Evolutionary conservation across 805 yeast species (phyloP), one percentile per base, ranked within the genome.

Genomic region (Teunomyces funiuensis): DNA sequence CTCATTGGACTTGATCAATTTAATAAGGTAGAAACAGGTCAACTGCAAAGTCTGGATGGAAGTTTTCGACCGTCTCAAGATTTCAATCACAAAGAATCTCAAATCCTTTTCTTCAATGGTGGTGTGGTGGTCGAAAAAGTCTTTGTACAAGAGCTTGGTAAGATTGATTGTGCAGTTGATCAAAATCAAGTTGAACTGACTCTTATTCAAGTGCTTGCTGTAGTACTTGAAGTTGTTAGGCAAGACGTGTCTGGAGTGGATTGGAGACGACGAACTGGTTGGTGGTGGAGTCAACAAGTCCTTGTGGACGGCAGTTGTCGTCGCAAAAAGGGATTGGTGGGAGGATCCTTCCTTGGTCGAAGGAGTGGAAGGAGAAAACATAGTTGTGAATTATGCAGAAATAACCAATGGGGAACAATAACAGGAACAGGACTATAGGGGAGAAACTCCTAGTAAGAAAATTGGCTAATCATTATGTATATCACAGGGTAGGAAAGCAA

Each of bases 1-100:
- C 27, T 46, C 41, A 17, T 50, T 38, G 16, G 28, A 29, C 44
- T 58, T 59, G 37, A 65, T 52, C 33, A 83, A 51, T 44, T 76
- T 75, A 48, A 73, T 61, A n/a, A 85, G 51, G 58, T 86, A 87
- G 58, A 70, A 84, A 42, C 87, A 66, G 4, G 88, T 76, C 31
- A 84, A 73, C 51, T 83, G 88, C 45, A 87, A 71, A 2, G 83
- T 74, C 28, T 80, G 71, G 44, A 76, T 72, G 11, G 85, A 77
- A 30, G 85, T 74, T 44, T 79, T 74, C 11, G 87, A 80, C 39
- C 82, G 58, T 44, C 60, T 62, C 49, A 76, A 51, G 29, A 76
- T 65, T 51, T 73, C 76, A 25, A 59, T 60, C 34, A 75, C 54
- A 43, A 61, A 74, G 33, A 57, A 58, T 25, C 55, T 43, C 41